Base-by-base conservation (phyloP, 75 land plant genomes). In the Cupressus sempervirens region DNA sequence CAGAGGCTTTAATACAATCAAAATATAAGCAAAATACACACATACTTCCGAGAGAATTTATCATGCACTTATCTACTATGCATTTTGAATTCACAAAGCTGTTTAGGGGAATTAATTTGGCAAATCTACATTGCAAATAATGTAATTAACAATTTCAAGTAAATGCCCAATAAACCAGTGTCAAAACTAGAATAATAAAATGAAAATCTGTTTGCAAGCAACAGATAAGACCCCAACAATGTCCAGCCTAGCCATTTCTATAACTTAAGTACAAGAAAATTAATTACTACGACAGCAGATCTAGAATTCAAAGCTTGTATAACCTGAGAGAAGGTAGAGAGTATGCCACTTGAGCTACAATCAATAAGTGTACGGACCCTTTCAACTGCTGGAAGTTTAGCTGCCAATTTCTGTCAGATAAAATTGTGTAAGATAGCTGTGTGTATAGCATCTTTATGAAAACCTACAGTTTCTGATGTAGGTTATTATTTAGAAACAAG, bases 241-340 rank as follows among this genome's bases (percentile, higher is more conserved):
- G 58, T 77, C 81, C 23, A 43, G 30, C n/a, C 10, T 43, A 26
- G 10, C 81, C 26, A 43, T 43, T 43, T 43, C 45, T 43, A 4
- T 8, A 18, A 85, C 58, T 85, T 16, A 76, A 43, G 16, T 67
- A 40, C 29, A 56, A 83, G 15, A 83, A 58, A 14, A 35, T 12
- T 48, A 67, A 67, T 67, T 29, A 77, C 23, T 38, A 77, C 26
- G 30, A 40, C 80, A 23, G 48, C 48, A 43, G 40, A 41, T 26
- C 81, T 77, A n/a, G 81, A 77, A 23, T n/a, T 43, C 34, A 15
- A 34, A 82, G 56, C n/a, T 80, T 30, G 13, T 67, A 38, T 15
- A 54, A 96, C 98, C 93, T 92, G 90, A 76, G 99, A 95, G 83
- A 92, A 86, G 40, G 97, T 94, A 48, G 99, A 94, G 26, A 97